These are phyloP conservation scores for Aschersonia sp. DNA, from an alignment of 2,329 filamentous ascomycete species.

Conservation along the genomic window DNA sequence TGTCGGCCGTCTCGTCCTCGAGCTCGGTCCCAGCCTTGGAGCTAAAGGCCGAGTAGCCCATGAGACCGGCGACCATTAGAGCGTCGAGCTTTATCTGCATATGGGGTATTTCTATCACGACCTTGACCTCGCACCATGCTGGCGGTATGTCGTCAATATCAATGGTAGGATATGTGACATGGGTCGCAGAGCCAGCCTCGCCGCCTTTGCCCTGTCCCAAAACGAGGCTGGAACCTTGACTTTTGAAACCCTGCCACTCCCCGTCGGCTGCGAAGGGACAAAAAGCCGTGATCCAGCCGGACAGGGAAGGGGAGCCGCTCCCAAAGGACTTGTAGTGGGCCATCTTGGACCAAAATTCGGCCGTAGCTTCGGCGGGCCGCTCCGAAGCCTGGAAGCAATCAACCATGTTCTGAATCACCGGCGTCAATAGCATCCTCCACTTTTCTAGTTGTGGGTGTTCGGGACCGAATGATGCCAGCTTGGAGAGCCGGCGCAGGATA, in stretches of 20 bases:
- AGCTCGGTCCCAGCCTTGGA: background rate
- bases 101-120: background rate
- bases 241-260: background rate
- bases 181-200: background rate
- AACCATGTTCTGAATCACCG: background rate
- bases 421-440: background rate
- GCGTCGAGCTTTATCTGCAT: background rate
- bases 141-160: background rate
- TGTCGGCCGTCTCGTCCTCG: background rate
- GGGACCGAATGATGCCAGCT: background rate
- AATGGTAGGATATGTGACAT: background rate
- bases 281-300: background rate
- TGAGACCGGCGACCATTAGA: background rate
- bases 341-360: background rate
- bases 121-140: background rate
- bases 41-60: background rate
- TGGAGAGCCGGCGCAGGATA: background rate
- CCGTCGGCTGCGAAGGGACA: background rate
- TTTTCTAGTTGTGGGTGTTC: background rate
- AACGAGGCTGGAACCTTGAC: background rate
- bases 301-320: background rate
- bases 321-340: background rate
- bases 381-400: background rate
- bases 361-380: background rate
- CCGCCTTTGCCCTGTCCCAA: background rate